Evolutionary conservation across 768 basidiomycete genomes (phyloP), one percentile per base, ranked within the genome.

Genomic region (Suillus hirtellus): DNA sequence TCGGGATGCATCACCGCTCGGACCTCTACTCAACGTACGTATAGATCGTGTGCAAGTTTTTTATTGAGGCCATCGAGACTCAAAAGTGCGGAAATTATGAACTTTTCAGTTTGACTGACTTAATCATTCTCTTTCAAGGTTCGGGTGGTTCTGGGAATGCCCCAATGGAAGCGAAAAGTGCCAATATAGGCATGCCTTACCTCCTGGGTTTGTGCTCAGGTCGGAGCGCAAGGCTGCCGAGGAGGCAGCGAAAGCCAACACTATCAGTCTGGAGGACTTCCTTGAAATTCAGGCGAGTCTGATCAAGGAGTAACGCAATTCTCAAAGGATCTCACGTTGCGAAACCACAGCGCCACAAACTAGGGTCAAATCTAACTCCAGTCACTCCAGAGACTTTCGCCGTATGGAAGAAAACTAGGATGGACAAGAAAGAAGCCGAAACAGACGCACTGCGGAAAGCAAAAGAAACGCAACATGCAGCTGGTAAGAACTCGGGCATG

Each of bases 111-210:
- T 43, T 35, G 55, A 52, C 60, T n/a, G 10, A 40, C 55, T 38
- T 42, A 12, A 19, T 42, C 24, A 58, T 40, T 10, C 42, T 50
- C 3, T 24, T 52, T 53, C 1, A 49, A 87, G 87, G 70, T 94
- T 92, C 70, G 93, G 94, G 34, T 96, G 95, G 95, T 96, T 96
- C 81, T 96, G 94, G 94, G 89, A 92, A 75, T 93, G 93, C 76
- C 93, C 93, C 9, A 93, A 90, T 66, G 92, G 93, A 64, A 35
- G 24, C 11, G 89, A 93, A 35, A 82, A 82, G 55, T 98, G 96
- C 79, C 92, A 93, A 77, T 97, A 97, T 78, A 85, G 94, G 62
- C 96, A 99, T 73, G 96, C 96, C 0, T 81, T 99, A 14, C 96
- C 96, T 10, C 93, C 96, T 40, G 96, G 96, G 4, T 99, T 97